These are phyloP conservation scores for Agrocybe praecox DNA, from an alignment of 768 basidiomycete species.

Conservation along the genomic window DNA sequence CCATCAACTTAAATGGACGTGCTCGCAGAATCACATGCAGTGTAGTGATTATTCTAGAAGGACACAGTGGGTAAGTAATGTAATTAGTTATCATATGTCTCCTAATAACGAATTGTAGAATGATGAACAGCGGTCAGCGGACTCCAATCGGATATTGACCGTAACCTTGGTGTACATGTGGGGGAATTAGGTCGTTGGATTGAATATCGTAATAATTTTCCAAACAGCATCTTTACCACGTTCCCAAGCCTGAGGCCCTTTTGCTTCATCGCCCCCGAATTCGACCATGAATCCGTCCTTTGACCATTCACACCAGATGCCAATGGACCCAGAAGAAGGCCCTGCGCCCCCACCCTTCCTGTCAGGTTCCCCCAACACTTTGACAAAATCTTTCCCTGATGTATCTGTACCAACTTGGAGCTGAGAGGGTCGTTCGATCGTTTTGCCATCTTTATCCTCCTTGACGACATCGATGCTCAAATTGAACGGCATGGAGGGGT, in stretches of 20 bases:
- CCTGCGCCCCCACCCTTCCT: slow-evolving; percentile 91
- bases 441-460: slow-evolving; percentile 40
- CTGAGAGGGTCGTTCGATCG: slow-evolving; percentile 33
- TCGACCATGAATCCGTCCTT: slow-evolving; percentile 83
- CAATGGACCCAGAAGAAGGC: slow-evolving; percentile 81
- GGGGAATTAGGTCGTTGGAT: slow-evolving; percentile 9
- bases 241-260: slow-evolving; percentile 87
- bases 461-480: slow-evolving; percentile 38
- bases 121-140: not conserved
- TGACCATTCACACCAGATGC: slow-evolving; percentile 94
- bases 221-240: slow-evolving; percentile 80
- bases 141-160: not conserved
- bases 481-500: slow-evolving; percentile 55
- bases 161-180: not conserved
- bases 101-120: not conserved
- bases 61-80: not conserved
- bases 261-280: slow-evolving; percentile 77
- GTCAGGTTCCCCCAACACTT: slow-evolving; percentile 78
- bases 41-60: not conserved
- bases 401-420: slow-evolving; percentile 50
- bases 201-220: slow-evolving; percentile 73
- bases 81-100: not conserved
- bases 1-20: not conserved
- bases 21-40: not conserved
- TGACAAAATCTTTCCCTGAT: slow-evolving; percentile 80